These are phyloP conservation scores for Moniliophthora roreri DNA, from an alignment of 1,284 basidiomycete species.

Conservation along the genomic window DNA sequence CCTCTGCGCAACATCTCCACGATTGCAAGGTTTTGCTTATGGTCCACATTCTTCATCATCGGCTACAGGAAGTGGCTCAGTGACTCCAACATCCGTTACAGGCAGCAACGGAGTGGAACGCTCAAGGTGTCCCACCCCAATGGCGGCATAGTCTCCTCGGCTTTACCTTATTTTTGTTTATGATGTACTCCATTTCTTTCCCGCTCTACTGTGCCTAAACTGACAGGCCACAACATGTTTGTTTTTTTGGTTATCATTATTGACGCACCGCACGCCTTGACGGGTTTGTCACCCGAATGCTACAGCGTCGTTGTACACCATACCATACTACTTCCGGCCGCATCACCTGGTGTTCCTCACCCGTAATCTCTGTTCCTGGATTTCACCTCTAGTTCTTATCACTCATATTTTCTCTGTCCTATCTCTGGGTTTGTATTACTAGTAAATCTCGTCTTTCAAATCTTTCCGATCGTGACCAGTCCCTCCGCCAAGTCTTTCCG, in stretches of 20 bases:
- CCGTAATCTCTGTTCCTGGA: background rate
- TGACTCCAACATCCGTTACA: slow-evolving; percentile 22
- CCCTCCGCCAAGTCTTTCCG: background rate
- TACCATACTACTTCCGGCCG: background rate
- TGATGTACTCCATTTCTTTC: slow-evolving; percentile 1
- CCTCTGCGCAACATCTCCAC: slow-evolving; percentile 23
- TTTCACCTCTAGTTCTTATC: background rate
- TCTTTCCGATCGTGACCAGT: background rate
- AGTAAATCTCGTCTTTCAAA: background rate
- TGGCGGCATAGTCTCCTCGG: background rate
- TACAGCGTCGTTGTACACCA: background rate
- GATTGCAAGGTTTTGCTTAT: slow-evolving; percentile 6
- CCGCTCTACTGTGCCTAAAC: background rate
- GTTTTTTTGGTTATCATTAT: background rate
- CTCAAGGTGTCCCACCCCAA: slow-evolving; percentile 4
- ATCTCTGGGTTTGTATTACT: slow-evolving; percentile 4
- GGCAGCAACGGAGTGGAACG: background rate
- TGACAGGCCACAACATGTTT: background rate
- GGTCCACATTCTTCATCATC: slow-evolving; percentile 3
- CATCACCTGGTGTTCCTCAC: too few species aligned
- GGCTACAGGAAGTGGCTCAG: slow-evolving; percentile 8
- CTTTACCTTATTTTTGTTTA: background rate
- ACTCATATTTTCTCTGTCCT: background rate
- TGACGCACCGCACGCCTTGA: background rate
- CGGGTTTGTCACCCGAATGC: background rate